Conservation (phyloP, 2,329 filamentous ascomycete species). For the Hypoxylon sp. region DNA sequence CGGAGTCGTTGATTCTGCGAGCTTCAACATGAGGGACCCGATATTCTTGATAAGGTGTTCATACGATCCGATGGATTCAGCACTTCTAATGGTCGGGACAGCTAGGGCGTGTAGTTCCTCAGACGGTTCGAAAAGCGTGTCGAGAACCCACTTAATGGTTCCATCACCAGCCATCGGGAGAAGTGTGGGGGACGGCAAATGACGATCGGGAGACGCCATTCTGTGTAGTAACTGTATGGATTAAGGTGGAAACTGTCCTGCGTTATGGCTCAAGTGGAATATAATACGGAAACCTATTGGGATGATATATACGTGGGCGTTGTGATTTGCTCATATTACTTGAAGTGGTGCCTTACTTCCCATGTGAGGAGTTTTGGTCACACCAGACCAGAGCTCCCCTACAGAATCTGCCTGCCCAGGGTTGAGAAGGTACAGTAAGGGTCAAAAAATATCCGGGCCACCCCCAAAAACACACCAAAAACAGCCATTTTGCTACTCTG, state of each 20-base stretch:
- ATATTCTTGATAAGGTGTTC: conserved; percentile 75
- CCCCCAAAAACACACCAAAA: too few relatives aligned
- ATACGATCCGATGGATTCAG: conserved; percentile 73
- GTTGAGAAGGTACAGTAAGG: too few relatives aligned
- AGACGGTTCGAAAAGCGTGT: conserved; percentile 88
- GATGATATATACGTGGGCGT: too few relatives aligned
- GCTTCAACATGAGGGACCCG: conserved; percentile 70
- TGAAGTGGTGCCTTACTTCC: background rate
- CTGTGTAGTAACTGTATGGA: background rate
- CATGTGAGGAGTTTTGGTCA: background rate
- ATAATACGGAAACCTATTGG: background rate
- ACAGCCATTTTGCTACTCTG: too few relatives aligned
- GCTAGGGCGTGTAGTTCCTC: conserved; percentile 79
- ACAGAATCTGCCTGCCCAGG: too few relatives aligned
- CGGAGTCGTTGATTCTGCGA: conserved; percentile 58
- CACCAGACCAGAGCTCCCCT: too few relatives aligned
- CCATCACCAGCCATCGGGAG: conserved; percentile 69
- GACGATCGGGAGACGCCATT: conserved; percentile 27
- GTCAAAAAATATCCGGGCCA: too few relatives aligned
- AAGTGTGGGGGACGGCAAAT: conserved; percentile 69
- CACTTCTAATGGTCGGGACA: conserved; percentile 71
- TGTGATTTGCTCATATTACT: background rate
- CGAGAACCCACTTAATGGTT: conserved; percentile 71
- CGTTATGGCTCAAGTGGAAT: background rate
- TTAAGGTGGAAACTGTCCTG: background rate